Percentiles rank a stretch among this genome's conserved stretches.
phyloP scores from a whole-genome alignment of 495 filamentous ascomycete genomes.

The Podospora appendiculata region DNA sequence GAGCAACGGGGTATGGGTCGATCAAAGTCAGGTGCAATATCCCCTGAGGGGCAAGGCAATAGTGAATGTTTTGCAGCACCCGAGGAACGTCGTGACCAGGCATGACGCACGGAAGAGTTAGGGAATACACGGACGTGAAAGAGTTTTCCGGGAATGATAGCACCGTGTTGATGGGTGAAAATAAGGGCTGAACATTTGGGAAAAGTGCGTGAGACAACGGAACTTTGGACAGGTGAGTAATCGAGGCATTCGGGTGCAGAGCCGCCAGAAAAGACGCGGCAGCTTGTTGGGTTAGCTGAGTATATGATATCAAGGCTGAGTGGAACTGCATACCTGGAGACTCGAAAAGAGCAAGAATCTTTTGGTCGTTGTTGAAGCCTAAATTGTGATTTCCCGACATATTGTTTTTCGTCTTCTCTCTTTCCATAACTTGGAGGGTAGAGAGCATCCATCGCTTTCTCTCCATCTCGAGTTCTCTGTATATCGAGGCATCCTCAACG shows the following conservation, averaged over 20 bases:
- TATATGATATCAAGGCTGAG: neutral
- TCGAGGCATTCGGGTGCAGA: constrained; percentile 14
- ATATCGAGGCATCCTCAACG: constrained; percentile 28
- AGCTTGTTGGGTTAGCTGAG: constrained; percentile 22
- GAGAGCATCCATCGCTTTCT: constrained; percentile 40
- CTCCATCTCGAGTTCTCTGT: constrained; percentile 30
- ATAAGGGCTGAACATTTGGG: constrained; percentile 29
- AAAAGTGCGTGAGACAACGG: constrained; percentile 27
- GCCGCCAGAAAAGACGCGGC: constrained; percentile 36
- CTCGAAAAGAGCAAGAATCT: constrained; percentile 35
- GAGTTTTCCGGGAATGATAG: constrained; percentile 25
- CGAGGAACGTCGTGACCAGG: constrained; percentile 28
- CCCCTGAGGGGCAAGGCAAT: constrained; percentile 29
- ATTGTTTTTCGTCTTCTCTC: neutral
- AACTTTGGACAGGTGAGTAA: constrained; percentile 28
- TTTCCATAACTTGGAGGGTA: constrained; percentile 19
- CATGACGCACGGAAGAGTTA: constrained; percentile 29
- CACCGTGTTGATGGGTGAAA: constrained; percentile 23
- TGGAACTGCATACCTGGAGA: constrained; percentile 23
- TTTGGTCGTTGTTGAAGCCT: constrained; percentile 1
- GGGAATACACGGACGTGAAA: constrained; percentile 25
- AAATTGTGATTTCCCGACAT: neutral
- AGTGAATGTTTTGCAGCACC: constrained; percentile 29
- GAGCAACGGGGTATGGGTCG: constrained; percentile 35
- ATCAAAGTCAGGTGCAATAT: constrained; percentile 37